These are phyloP conservation scores for Trypanosoma avium DNA, from an alignment of 208 protist genomes.

Conservation along the genomic window DNA sequence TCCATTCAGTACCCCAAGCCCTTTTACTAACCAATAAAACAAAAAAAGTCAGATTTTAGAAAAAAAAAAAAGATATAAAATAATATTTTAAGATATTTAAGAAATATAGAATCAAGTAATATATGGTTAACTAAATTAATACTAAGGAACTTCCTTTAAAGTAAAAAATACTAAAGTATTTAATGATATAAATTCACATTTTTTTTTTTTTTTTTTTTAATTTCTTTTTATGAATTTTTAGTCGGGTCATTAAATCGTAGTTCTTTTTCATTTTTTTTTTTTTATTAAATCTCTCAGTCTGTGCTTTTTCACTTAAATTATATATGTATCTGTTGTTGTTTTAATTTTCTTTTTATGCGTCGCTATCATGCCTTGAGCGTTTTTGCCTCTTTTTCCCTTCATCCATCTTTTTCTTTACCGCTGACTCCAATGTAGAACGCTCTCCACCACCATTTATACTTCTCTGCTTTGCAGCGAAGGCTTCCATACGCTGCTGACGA, in stretches of 20 bases:
- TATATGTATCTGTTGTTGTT: not conserved
- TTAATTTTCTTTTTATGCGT: not conserved
- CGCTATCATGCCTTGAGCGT: conserved; percentile 18
- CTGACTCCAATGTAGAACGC: conserved; percentile 77
- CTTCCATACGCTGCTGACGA: conserved; percentile 76
- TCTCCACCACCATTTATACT: conserved; percentile 44
- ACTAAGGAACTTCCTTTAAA: not conserved
- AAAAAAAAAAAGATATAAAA: not conserved
- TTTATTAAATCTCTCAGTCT: not conserved
- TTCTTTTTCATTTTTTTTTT: conserved; percentile 3
- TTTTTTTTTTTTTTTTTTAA: conserved; percentile 1
- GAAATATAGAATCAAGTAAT: not conserved
- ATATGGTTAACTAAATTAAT: not conserved
- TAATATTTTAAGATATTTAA: not conserved
- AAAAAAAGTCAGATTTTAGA: not conserved
- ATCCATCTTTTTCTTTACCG: conserved; percentile 37
- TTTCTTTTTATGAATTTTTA: not conserved
- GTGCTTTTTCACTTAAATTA: not conserved
- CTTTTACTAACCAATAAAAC: not conserved
- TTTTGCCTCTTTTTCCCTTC: conserved; percentile 40
- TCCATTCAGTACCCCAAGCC: conserved; percentile 44
- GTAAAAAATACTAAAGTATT: not conserved
- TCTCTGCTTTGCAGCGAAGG: conserved; percentile 65
- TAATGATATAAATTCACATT: not conserved
- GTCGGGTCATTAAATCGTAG: not conserved